A percentile compares a stretch with the other conserved stretches of the same genome.
phyloP scores from a whole-genome alignment of 257 asterid genomes.

The Thymus quinquecostatus region DNA sequence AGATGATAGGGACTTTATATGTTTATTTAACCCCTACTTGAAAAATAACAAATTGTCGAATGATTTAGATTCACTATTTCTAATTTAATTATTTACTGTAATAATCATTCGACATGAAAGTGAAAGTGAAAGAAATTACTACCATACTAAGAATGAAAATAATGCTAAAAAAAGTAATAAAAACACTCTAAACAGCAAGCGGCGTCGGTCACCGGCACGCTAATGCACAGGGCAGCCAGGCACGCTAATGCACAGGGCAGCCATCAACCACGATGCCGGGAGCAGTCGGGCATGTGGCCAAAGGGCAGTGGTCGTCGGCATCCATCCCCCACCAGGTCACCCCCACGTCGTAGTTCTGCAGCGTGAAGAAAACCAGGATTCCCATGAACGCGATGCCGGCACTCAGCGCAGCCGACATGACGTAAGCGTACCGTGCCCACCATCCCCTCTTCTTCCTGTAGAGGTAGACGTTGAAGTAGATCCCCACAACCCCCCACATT shows the following conservation, averaged over 20 bases:
- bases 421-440: slow-evolving; percentile 77
- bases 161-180: too few relatives aligned
- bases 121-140: too few relatives aligned
- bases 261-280: slow-evolving; percentile 50
- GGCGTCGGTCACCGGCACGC: too few relatives aligned
- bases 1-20: too few relatives aligned
- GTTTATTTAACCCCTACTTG: too few relatives aligned
- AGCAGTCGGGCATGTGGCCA: slow-evolving; percentile 80
- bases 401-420: slow-evolving; percentile 67
- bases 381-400: slow-evolving; percentile 87
- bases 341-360: slow-evolving; percentile 41
- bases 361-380: slow-evolving; percentile 53
- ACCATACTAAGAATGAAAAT: too few relatives aligned
- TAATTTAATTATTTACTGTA: too few relatives aligned
- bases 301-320: slow-evolving; percentile 63
- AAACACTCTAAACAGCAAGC: too few relatives aligned
- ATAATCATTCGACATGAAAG: too few relatives aligned
- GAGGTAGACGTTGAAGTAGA: slow-evolving; percentile 48
- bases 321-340: slow-evolving; percentile 71
- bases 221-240: slow-evolving; percentile 32
- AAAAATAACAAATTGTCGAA: too few relatives aligned
- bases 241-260: slow-evolving; percentile 29
- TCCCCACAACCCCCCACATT: slow-evolving; percentile 63
- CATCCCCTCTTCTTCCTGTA: slow-evolving; percentile 50
- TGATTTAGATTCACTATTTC: too few relatives aligned